Percentiles rank a stretch among this genome's conserved stretches.
phyloP scores from a whole-genome alignment of 129 eudicot species.

The Calendula officinalis region DNA sequence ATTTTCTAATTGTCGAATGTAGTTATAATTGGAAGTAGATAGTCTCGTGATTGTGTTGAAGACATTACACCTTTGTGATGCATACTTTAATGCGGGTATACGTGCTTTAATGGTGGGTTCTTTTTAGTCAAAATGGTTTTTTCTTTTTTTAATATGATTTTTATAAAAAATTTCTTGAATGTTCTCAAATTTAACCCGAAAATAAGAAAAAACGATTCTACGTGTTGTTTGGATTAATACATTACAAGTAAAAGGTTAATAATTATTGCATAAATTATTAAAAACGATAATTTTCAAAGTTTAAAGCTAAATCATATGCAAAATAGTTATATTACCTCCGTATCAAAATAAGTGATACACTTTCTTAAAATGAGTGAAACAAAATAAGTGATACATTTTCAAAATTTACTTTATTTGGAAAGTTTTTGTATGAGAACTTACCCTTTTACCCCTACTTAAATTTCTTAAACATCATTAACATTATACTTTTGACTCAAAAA shows the following conservation, averaged over 20 bases:
- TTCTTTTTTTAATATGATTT: background rate
- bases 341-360: too few relatives aligned
- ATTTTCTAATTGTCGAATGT: slow-evolving; percentile 7
- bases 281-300: too few relatives aligned
- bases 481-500: too few relatives aligned
- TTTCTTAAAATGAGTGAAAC: too few relatives aligned
- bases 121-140: slow-evolving; percentile 29
- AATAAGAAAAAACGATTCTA: background rate
- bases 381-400: too few relatives aligned
- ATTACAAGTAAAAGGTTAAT: background rate
- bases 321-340: too few relatives aligned
- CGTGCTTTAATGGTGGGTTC: slow-evolving; percentile 30
- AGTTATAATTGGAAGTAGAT: slow-evolving; percentile 15
- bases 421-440: too few relatives aligned
- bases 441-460: too few relatives aligned
- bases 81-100: slow-evolving; percentile 29
- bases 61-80: slow-evolving; percentile 17
- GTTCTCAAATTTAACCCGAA: slow-evolving; percentile 24
- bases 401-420: too few relatives aligned
- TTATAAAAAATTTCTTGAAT: slow-evolving; percentile 1
- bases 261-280: background rate
- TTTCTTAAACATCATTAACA: too few relatives aligned
- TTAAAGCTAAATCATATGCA: too few relatives aligned
- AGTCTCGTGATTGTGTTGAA: slow-evolving; percentile 32
- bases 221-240: slow-evolving; percentile 3